phyloP scores from a whole-genome alignment of 208 protist genomes.

The Leishmania major region DNA sequence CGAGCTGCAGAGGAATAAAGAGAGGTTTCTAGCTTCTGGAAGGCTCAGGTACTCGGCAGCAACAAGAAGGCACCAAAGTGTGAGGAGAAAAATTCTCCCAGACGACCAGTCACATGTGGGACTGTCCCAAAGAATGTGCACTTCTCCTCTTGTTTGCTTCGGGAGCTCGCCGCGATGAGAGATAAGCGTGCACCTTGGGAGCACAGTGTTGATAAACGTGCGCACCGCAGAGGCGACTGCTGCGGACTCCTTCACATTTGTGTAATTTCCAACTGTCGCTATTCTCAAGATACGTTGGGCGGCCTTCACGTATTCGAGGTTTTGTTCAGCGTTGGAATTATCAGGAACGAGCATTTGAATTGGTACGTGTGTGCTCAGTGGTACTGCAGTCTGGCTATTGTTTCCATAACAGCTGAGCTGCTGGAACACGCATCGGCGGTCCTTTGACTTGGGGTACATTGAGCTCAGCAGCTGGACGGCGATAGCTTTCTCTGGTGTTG shows the following conservation, averaged over 20 bases:
- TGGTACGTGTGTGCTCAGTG: slow-evolving; percentile 27
- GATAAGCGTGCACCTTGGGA: slow-evolving; percentile 31
- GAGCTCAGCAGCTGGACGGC: slow-evolving; percentile 53
- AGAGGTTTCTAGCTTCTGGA: slow-evolving; percentile 40
- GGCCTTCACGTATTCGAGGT: slow-evolving; percentile 10
- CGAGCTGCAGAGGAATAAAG: slow-evolving; percentile 51
- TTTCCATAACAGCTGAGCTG: slow-evolving; percentile 39
- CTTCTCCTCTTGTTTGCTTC: background rate
- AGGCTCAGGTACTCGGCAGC: slow-evolving; percentile 44
- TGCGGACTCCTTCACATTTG: slow-evolving; percentile 17
- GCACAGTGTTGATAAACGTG: slow-evolving; percentile 8
- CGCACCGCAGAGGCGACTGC: slow-evolving; percentile 6
- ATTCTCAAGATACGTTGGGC: slow-evolving; percentile 9
- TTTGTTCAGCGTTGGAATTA: background rate
- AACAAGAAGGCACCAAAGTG: slow-evolving; percentile 66
- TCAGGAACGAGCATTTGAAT: background rate
- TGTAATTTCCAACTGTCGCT: slow-evolving; percentile 8
- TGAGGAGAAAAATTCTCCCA: slow-evolving; percentile 30
- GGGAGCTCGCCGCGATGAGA: background rate
- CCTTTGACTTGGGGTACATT: slow-evolving; percentile 79
- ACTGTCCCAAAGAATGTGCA: slow-evolving; percentile 7
- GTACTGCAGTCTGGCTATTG: slow-evolving; percentile 19
- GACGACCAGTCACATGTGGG: slow-evolving; percentile 14
- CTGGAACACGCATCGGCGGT: slow-evolving; percentile 78
- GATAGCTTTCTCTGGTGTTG: slow-evolving; percentile 34